These are phyloP conservation scores for Colletotrichum limetticola DNA, from an alignment of 2,329 filamentous ascomycete genomes.

Conservation along the genomic window DNA sequence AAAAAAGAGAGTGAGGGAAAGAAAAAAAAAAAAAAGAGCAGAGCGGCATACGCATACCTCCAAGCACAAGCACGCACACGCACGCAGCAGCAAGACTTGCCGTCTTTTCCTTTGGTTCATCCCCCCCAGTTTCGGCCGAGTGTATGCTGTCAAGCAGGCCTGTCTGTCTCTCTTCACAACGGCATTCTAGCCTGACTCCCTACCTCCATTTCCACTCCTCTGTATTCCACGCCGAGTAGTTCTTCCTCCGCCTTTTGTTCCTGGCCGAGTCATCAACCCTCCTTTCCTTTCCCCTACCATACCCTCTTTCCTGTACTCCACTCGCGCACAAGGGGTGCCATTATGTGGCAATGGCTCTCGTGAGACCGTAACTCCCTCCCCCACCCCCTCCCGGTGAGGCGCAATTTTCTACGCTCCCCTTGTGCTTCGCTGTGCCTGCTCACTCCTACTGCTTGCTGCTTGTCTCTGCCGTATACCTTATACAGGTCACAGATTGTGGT, in stretches of 20 bases:
- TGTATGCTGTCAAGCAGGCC: slow-evolving; percentile 30
- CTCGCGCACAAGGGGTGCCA: slow-evolving; percentile 36
- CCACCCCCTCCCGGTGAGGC: slow-evolving; percentile 38
- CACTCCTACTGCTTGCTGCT: slow-evolving; percentile 33
- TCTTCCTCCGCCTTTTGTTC: slow-evolving; percentile 28
- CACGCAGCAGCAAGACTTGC: slow-evolving; percentile 13
- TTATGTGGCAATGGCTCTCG: slow-evolving; percentile 45
- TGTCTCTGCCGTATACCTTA: slow-evolving; percentile 45
- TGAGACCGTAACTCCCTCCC: slow-evolving; percentile 42
- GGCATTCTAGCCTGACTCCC: slow-evolving; percentile 35
- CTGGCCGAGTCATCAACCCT: slow-evolving; percentile 33
- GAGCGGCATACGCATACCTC: slow-evolving; percentile 16
- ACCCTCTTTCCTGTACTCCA: slow-evolving; percentile 34
- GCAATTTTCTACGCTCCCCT: slow-evolving; percentile 38
- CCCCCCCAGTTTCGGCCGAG: slow-evolving; percentile 30
- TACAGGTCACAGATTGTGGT: slow-evolving; percentile 50
- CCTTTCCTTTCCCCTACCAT: slow-evolving; percentile 33
- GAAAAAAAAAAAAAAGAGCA: not conserved
- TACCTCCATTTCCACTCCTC: slow-evolving; percentile 29
- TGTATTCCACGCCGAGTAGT: slow-evolving; percentile 20
- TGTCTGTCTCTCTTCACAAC: slow-evolving; percentile 31
- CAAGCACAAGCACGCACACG: slow-evolving; percentile 8
- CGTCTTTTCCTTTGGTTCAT: slow-evolving; percentile 33
- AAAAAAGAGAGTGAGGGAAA: not conserved
- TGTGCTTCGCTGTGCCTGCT: slow-evolving; percentile 37